Evolutionary conservation across 1,139 yeast species (phyloP), one percentile per base, ranked within the genome.

Genomic region (Pichia sp.): DNA sequence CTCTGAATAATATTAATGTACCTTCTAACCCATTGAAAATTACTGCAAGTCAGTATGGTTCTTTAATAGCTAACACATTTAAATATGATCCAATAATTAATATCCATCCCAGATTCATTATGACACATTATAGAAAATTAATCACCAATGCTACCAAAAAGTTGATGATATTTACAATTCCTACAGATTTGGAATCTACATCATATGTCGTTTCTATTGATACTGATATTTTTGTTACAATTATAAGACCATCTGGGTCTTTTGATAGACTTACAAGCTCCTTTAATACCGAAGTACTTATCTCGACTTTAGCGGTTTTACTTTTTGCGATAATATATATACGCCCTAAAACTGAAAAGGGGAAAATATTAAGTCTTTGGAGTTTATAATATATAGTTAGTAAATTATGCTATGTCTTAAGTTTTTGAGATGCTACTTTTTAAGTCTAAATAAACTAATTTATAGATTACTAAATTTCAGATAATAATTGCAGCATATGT

Each of bases 181-280:
- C 92, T 2, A 83, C 97, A 0, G 73, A 78, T 39, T 68, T 87
- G 47, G 98, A 92, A 63, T 85, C 95, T 1, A 87, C 97, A 0
- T 70, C 83, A 2, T 70, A 85, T 32, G 74, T 89, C 2, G 82
- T 94, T 52, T 74, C 78, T 25, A 67, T 75, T 43, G 67, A 71
- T 35, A 57, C 63, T 27, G 95, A 87, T 59, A 64, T 84, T 23
- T 90, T 85, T 66, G 86, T 90, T 60, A 82, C 94, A 1, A 70
- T 80, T 43, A 71, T 85, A 24, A 77, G 85, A 44, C 97, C 97
- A 1, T 87, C 96, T 0, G 76, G 77, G 44, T 86, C 89, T 41
- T 90, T 87, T 65, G 98, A 92, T 64, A 51, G 53, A 16, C 70
- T 80, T 48, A 73, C 81, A 38, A 69, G 73, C 39, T 71, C 71